Base-by-base conservation (phyloP, 2,329 filamentous ascomycete genomes). In the Chaetomiaceae sp. region DNA sequence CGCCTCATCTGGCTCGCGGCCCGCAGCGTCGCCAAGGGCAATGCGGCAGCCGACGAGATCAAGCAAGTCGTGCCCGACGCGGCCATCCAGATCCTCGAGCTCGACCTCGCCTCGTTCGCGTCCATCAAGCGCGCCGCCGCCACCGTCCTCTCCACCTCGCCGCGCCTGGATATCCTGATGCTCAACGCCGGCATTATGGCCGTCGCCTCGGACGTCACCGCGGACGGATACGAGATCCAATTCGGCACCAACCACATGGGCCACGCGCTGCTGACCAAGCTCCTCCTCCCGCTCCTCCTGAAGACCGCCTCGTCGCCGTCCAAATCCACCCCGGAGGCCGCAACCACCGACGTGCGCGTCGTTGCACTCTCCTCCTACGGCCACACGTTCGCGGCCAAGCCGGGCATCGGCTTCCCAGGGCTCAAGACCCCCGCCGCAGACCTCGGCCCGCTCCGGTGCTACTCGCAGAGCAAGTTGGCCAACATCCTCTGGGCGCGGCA, bases 181-280 rank as follows among this genome's bases (percentile, higher is more conserved):
- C 66, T 68, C 48, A 76, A 76, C 54, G 73, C 72, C 1, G 74
- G 74, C 2, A 67, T 74, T 30, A 72, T 75, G 66, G 66, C 63
- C 8, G 48, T 55, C 6, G 63, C 70, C 2, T 56, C 68, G 0
- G 62, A 58, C 4, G 55, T 66, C 9, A 73, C 71, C 3, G 52
- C 57, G 8, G 70, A 75, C 17, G 73, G 73, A 16, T 76, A 73
- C 59, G 74, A 77, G 58, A 54, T 70, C 14, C 69, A 74, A 49
- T 73, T 76, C 54, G 73, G 68, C 14, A 73, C 68, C 5, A 77
- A 77, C 55, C 71, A 76, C 58, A 54, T 77, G 17, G 73, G 72
- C 17, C 73, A 76, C 48, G 70, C 71, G 2, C 62, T 73, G 0
- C 64, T 77, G 2, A 66, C 65, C 31, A 66, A 69, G 40, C 61